Base-by-base conservation (phyloP, 805 yeast genomes). In the Saturnispora mendoncae region DNA sequence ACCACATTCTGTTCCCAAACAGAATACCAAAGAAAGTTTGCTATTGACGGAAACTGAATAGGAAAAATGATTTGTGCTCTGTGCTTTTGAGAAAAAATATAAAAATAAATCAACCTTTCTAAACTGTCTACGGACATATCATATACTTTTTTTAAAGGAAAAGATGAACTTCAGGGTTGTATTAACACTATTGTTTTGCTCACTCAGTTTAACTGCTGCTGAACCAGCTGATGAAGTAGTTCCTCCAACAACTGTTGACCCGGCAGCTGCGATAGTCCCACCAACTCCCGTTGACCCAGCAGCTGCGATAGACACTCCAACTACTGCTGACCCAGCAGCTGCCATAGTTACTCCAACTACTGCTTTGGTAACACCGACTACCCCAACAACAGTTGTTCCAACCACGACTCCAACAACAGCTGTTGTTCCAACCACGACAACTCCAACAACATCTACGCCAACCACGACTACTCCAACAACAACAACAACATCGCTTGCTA, bases 251-350 rank as follows among this genome's bases (percentile, higher is more conserved):
- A 27, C 29, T 7, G 14, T n/a, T 27, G 14, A 5, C 14, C 14
- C 9, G 5, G 14, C 14, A 9, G 29, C 14, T 27, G 29, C 23
- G 36, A 49, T n/a, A 46, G 49, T 8, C 41, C 50, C 1, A 41
- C 52, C n/a, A 12, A 27, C 42, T 2, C 33, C 44, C 1, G 43
- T 49, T 6, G 34, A 46, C 4, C 40, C 53, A 19, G 44, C 52
- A 2, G 38, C 47, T 2, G 35, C 36, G 9, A 33, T 46, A 5
- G 33, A 43, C n/a, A 36, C 44, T 4, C 27, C 50, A 13, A 14
- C 50, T 20, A 27, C 29, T 7, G 14, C 29, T 27, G 14, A 5
- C 14, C 14, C 9, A 9, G 14, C 14, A 9, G 29, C 14, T 27
- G 29, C 29, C 12, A n/a, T n/a, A 10, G 29, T 13, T 27, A n/a